Percentiles rank a stretch among this genome's conserved stretches.
Conservation (phyloP, 352 stramenopile genomes). For the Globisporangium viniferum region DNA sequence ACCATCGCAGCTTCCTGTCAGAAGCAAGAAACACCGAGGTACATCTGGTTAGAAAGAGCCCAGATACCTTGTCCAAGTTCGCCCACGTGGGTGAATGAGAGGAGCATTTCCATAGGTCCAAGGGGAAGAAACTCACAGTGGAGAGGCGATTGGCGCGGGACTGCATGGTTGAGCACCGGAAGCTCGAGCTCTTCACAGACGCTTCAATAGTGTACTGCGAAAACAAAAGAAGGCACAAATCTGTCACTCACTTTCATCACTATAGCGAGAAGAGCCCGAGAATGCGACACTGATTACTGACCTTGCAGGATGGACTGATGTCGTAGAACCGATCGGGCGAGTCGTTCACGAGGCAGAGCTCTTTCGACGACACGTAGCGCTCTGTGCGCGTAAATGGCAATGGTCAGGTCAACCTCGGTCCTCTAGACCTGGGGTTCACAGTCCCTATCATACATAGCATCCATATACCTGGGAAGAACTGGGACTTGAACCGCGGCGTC, state of each 20-base stretch:
- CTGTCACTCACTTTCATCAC: neutral
- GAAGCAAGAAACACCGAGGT: neutral
- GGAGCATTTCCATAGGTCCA: neutral
- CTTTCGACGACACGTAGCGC: conserved; percentile 65
- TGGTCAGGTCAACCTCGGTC: neutral
- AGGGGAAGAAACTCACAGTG: conserved; percentile 27
- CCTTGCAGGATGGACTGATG: conserved; percentile 62
- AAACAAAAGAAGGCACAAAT: neutral
- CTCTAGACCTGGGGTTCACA: neutral
- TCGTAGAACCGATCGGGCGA: conserved; percentile 70
- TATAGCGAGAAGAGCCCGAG: neutral
- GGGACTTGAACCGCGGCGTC: conserved; percentile 68
- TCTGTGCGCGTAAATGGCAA: conserved; percentile 26
- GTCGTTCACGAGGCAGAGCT: conserved; percentile 50
- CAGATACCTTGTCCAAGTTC: neutral
- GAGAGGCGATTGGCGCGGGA: conserved; percentile 50
- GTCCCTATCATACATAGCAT: neutral
- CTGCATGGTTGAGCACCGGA: conserved; percentile 63
- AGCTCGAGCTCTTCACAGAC: conserved; percentile 61
- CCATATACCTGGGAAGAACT: conserved; percentile 49
- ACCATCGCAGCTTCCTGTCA: conserved; percentile 62
- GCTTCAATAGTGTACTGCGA: conserved; percentile 58
- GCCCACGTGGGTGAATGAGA: neutral
- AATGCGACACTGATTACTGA: conserved; percentile 7
- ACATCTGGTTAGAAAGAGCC: neutral